Evolutionary conservation across 2,329 filamentous ascomycete genomes (phyloP).

Genomic region (Pestalotiopsis sp.): DNA sequence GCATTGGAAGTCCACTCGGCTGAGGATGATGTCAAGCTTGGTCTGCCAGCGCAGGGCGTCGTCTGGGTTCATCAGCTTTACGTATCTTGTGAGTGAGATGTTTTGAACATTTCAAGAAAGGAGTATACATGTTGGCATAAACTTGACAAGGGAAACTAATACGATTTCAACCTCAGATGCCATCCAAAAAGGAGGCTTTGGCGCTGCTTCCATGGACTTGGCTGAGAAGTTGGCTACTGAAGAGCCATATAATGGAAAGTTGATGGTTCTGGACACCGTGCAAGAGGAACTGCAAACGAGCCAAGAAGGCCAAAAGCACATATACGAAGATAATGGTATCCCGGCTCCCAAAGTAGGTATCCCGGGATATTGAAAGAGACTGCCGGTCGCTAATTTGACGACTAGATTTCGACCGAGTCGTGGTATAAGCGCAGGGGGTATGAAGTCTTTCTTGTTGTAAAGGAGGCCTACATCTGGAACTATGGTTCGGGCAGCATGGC

Average conservation of each 20-base stretch:
- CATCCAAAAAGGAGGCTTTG: slow-evolving; percentile 38
- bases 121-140: background rate
- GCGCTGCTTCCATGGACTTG: slow-evolving; percentile 37
- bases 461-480: background rate
- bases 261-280: slow-evolving; percentile 39
- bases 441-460: slow-evolving; percentile 20
- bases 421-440: slow-evolving; percentile 31
- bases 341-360: slow-evolving; percentile 28
- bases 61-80: slow-evolving; percentile 44
- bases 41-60: slow-evolving; percentile 31
- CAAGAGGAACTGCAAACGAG: slow-evolving; percentile 30
- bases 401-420: slow-evolving; percentile 27
- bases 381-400: slow-evolving; percentile 8
- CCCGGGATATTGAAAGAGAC: background rate
- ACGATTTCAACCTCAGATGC: slow-evolving; percentile 16
- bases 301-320: slow-evolving; percentile 22
- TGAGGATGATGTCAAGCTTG: slow-evolving; percentile 32
- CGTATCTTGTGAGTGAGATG: slow-evolving; percentile 32
- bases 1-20: slow-evolving; percentile 36
- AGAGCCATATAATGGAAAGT: slow-evolving; percentile 34
- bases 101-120: background rate
- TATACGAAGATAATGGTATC: slow-evolving; percentile 30
- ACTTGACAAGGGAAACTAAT: background rate
- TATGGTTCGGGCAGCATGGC: background rate
- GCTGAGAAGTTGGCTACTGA: slow-evolving; percentile 34